Evolutionary conservation across 1,284 basidiomycete genomes (phyloP).

Genomic region (Coniferiporia sulphurascens): DNA sequence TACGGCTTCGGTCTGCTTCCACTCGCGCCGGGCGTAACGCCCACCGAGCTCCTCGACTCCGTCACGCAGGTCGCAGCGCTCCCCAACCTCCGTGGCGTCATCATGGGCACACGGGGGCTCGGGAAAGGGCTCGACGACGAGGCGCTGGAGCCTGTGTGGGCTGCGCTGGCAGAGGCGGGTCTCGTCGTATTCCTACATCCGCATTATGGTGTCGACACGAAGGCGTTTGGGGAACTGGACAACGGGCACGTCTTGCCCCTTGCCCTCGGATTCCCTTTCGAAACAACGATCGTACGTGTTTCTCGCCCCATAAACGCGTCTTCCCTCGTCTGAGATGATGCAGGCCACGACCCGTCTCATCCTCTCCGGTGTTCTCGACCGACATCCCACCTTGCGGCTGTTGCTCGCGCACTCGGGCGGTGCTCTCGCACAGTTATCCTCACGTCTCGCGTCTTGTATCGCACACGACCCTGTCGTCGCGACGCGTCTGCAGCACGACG

Average conservation of each 20-base stretch:
- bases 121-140: slow-evolving; percentile 79
- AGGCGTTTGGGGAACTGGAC: slow-evolving; percentile 65
- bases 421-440: slow-evolving; percentile 74
- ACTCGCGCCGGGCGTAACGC: slow-evolving; percentile 61
- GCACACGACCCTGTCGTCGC: slow-evolving; percentile 77
- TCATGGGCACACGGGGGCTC: slow-evolving; percentile 75
- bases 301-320: slow-evolving; percentile 1
- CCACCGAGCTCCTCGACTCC: slow-evolving; percentile 50
- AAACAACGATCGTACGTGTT: slow-evolving; percentile 74
- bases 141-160: slow-evolving; percentile 73
- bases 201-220: slow-evolving; percentile 69
- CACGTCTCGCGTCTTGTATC: slow-evolving; percentile 78
- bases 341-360: slow-evolving; percentile 78
- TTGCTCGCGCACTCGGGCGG: slow-evolving; percentile 85
- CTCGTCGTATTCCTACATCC: slow-evolving; percentile 80
- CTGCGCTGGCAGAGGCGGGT: slow-evolving; percentile 57
- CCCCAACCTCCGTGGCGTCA: slow-evolving; percentile 70
- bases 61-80: slow-evolving; percentile 61
- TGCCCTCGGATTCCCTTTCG: slow-evolving; percentile 84
- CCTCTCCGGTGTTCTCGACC: slow-evolving; percentile 74
- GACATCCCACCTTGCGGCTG: slow-evolving; percentile 66
- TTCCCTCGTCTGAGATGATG: not conserved
- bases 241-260: slow-evolving; percentile 85
- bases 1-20: slow-evolving; percentile 85
- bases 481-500: slow-evolving; percentile 70